Evolutionary conservation across 2,329 filamentous ascomycete genomes (phyloP), one percentile per base, ranked within the genome.

Genomic region (Elsinoe perseae): DNA sequence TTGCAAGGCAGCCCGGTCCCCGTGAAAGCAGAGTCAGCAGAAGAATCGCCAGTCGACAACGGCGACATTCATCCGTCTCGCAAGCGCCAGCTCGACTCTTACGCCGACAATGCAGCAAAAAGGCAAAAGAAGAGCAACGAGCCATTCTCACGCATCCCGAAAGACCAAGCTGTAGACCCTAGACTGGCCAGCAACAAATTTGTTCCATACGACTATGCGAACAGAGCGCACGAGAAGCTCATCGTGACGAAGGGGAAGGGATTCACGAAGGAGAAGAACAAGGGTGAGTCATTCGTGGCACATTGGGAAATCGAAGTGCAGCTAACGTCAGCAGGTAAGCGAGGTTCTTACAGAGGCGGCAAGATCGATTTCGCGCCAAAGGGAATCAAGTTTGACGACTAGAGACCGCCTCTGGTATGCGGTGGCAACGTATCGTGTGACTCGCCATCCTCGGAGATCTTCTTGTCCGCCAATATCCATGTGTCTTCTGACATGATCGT

Each of bases 221-320:
- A 93, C 64, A 84, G 84, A 64, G 95, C 95, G 7, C 88, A 91
- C 68, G 81, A 89, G 63, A 91, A 96, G 68, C 75, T 98, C 61
- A 88, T 90, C 50, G 81, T 95, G 36, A 97, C 92, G 28, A 89
- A 86, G 70, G 93, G 93, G 66, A 97, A 96, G 76, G 90, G 89
- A 3, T 98, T 98, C 74, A 97, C 92, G 59, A 98, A 98, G 78
- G 93, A 97, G 77, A 98, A 98, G 84, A 98, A 98, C 75, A 98
- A 98, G 70, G 68, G 67, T 66, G 58, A 62, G 62, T 40, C 36
- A 40, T 53, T 43, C n/a, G 23, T 34, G 23, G 28, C 16, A 14
- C 48, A 30, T 53, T 30, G 40, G 23, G 42, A 50, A 21, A 28
- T 54, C 60, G 80, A 27, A 18, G n/a, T 9, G 93, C 90, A 80